Base-by-base conservation (phyloP, 345 rosid genomes). In the Populus nigra region DNA sequence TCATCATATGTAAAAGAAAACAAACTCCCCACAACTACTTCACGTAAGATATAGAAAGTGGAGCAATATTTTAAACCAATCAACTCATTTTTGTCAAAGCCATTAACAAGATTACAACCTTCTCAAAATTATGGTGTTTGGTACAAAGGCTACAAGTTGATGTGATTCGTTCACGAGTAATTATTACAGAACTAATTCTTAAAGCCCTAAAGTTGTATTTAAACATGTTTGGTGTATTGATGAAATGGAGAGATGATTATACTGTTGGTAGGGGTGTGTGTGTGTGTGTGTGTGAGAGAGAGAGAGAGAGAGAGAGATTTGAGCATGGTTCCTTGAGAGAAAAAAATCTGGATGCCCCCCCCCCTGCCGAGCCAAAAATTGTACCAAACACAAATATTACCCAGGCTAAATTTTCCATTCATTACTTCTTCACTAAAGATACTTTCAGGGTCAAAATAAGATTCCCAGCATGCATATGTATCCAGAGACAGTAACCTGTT, bases 401-500 rank as follows among this genome's bases (percentile, higher is more conserved):
- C 18, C 45, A 13, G 6, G 53, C 17, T 47, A 16, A 13, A 47
- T 47, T 47, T 45, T 47, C 57, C 57, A 18, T 18, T 3, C 57
- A 50, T 0, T 50, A 50, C 57, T 50, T 50, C 57, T 50, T 50
- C 8, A 18, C 22, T 50, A 50, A 50, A 18, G 1, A 0, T 45
- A 45, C 57, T 50, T 50, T 50, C 57, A 50, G 9, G 9, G 11
- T 5, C 9, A 57, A 22, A 41, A 49, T 39, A 38, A 65, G 65
- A 65, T 23, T 61, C 33, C 27, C 13, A 65, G 57, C 1, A 35
- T 41, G 31, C 31, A 5, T 17, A 6, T 12, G n/a, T 13, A 65
- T 57, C 22, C 82, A 68, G 68, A 75, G 66, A 67, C 18, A 57
- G 78, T 81, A 78, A 91, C 96, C 80, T 81, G 80, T 81, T 81